These are phyloP conservation scores for Microbotryum lychnidis-dioicae DNA, from an alignment of 1,284 basidiomycete genomes.

Conservation along the genomic window DNA sequence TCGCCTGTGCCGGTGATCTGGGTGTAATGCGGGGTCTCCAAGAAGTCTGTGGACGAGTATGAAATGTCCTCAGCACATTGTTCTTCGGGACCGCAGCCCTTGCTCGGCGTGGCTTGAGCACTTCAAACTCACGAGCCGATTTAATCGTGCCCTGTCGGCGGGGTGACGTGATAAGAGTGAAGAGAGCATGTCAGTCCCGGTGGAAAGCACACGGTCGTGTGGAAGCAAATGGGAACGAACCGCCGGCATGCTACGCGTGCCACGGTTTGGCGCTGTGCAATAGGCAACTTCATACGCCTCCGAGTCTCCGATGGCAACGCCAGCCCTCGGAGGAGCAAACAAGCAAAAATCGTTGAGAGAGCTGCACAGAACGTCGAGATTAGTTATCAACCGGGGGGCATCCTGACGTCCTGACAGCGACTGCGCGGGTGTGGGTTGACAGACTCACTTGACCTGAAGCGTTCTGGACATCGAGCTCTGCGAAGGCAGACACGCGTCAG, in stretches of 20 bases:
- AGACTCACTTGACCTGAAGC: neutral
- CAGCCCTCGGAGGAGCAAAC: conserved; percentile 13
- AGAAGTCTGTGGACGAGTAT: conserved; percentile 7
- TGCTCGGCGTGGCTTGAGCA: too few species aligned
- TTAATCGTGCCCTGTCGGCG: neutral
- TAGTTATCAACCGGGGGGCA: too few species aligned
- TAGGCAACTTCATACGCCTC: conserved; percentile 18
- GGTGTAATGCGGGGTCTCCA: conserved; percentile 28
- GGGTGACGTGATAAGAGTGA: conserved; percentile 13
- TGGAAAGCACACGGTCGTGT: neutral
- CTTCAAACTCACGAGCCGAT: too few species aligned
- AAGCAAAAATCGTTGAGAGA: conserved; percentile 20
- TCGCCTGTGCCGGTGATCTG: conserved; percentile 35
- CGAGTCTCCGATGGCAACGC: conserved; percentile 10
- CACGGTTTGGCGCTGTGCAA: conserved; percentile 9
- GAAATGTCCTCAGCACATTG: neutral
- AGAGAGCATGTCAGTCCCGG: neutral
- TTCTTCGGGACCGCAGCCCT: neutral
- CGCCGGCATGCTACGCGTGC: neutral
- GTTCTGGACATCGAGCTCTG: conserved; percentile 12
- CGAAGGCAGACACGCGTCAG: conserved; percentile 21
- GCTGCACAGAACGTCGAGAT: neutral
- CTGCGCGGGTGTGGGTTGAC: neutral
- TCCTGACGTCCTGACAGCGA: too few species aligned
- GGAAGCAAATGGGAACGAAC: neutral